Percentiles rank a stretch among this genome's conserved stretches.
Conservation (phyloP, 495 filamentous ascomycete species). For the Pseudoneurospora amorphoporcata region DNA sequence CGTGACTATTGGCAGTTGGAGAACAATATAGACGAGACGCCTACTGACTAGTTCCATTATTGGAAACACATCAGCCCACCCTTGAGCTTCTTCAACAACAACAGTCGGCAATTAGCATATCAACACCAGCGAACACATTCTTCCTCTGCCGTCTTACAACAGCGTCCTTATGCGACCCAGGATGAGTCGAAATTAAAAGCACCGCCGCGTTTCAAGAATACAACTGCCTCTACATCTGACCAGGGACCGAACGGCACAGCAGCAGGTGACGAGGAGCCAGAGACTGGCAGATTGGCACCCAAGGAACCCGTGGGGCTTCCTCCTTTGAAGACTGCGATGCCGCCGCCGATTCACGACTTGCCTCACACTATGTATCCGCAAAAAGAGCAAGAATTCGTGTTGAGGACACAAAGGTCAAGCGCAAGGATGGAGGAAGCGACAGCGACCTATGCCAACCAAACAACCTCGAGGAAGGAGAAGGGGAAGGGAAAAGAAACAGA, state of each 20-base stretch:
- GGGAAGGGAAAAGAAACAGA: background rate
- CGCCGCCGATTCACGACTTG: conserved; percentile 1
- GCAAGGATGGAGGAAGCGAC: conserved; percentile 10
- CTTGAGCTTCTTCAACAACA: conserved; percentile 10
- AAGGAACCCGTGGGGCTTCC: background rate
- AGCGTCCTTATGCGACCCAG: conserved; percentile 1
- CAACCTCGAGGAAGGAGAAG: background rate
- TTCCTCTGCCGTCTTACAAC: conserved; percentile 5
- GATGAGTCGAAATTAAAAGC: conserved; percentile 10
- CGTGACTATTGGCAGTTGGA: background rate
- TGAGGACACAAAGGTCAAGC: conserved; percentile 16
- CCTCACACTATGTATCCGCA: conserved; percentile 16
- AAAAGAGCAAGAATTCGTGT: conserved; percentile 17
- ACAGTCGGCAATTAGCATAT: background rate
- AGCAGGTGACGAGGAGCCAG: background rate
- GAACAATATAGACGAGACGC: background rate
- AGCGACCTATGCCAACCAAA: background rate
- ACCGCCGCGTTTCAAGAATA: conserved; percentile 2
- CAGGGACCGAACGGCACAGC: conserved; percentile 1
- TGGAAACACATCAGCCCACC: conserved; percentile 8
- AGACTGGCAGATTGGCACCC: background rate
- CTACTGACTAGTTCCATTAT: background rate
- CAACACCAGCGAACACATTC: conserved; percentile 10
- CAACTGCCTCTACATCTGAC: conserved; percentile 1
- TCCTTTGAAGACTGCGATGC: background rate